Conservation (phyloP, 176 grass and related monocot species). For the Olyra latifolia region DNA sequence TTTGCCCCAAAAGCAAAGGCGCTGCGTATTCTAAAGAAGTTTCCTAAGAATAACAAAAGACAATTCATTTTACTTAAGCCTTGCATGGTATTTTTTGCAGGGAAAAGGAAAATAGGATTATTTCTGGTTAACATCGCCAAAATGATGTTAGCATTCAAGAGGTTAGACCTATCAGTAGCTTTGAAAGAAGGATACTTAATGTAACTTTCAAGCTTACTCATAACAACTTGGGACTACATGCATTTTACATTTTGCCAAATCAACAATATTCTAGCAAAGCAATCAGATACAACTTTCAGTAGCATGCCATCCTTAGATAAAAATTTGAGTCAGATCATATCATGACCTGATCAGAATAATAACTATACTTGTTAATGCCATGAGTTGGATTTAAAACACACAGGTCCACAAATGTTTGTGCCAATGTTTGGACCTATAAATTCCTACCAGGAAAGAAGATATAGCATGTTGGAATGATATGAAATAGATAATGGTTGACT, state of each 20-base stretch:
- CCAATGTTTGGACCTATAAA: neutral
- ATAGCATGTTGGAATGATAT: neutral
- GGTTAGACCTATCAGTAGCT: conserved; percentile 1
- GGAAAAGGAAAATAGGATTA: neutral
- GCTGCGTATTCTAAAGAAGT: conserved; percentile 68
- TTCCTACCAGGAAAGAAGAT: neutral
- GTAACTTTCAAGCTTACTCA: neutral
- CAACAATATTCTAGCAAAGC: neutral
- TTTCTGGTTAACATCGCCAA: neutral
- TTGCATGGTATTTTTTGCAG: neutral
- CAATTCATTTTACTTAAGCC: neutral
- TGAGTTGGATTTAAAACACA: neutral
- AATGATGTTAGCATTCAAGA: neutral
- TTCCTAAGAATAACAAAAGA: conserved; percentile 37
- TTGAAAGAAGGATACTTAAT: neutral
- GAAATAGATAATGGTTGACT: neutral
- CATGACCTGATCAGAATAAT: neutral
- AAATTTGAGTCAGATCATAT: neutral
- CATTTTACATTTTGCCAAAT: neutral
- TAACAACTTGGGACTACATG: neutral
- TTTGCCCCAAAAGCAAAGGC: conserved; percentile 59
- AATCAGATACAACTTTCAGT: neutral
- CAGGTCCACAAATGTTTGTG: neutral
- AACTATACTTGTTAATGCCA: neutral
- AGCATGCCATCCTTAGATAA: neutral